A percentile compares a stretch with the other conserved stretches of the same genome.
Conservation (phyloP, 2,329 filamentous ascomycete genomes). For the Sporothrix brunneoviolacea region DNA sequence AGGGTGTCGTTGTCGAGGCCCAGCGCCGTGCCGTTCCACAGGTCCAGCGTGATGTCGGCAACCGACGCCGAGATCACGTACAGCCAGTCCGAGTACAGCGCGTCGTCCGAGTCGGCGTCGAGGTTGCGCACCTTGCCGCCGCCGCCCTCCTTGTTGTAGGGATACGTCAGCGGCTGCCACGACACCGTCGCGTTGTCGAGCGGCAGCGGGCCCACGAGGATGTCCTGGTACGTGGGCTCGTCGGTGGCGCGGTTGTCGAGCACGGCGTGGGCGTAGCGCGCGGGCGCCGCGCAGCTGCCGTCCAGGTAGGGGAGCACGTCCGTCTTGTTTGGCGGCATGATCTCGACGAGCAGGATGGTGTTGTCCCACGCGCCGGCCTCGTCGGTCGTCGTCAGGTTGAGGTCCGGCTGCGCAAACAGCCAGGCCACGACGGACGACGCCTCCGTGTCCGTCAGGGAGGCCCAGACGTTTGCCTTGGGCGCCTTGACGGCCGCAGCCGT, state of each 20-base stretch:
- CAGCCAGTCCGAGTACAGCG: constrained; percentile 29
- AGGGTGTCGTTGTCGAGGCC: constrained; percentile 37
- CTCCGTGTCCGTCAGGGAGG: constrained; percentile 30
- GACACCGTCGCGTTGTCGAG: constrained; percentile 32
- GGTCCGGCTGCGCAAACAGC: constrained; percentile 32
- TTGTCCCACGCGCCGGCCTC: constrained; percentile 32
- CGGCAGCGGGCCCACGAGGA: constrained; percentile 44
- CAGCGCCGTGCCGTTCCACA: constrained; percentile 34
- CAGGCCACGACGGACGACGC: constrained; percentile 32
- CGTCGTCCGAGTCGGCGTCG: constrained; percentile 28
- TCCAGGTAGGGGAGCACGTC: constrained; percentile 40
- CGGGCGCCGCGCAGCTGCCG: constrained; percentile 26
- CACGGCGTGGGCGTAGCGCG: constrained; percentile 37
- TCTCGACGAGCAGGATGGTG: constrained; percentile 29
- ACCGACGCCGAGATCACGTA: constrained; percentile 26
- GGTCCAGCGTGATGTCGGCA: constrained; percentile 38
- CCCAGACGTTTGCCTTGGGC: constrained; percentile 37
- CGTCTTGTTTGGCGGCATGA: constrained; percentile 43
- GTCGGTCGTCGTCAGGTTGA: constrained; percentile 33
- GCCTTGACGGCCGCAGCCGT: constrained; percentile 24
- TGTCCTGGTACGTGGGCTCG: constrained; percentile 34
- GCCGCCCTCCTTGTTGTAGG: constrained; percentile 33
- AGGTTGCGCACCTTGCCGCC: constrained; percentile 36
- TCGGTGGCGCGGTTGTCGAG: constrained; percentile 34
- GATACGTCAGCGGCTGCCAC: constrained; percentile 35